Conservation (phyloP, 83 land plant genomes). For the Picea mariana region DNA sequence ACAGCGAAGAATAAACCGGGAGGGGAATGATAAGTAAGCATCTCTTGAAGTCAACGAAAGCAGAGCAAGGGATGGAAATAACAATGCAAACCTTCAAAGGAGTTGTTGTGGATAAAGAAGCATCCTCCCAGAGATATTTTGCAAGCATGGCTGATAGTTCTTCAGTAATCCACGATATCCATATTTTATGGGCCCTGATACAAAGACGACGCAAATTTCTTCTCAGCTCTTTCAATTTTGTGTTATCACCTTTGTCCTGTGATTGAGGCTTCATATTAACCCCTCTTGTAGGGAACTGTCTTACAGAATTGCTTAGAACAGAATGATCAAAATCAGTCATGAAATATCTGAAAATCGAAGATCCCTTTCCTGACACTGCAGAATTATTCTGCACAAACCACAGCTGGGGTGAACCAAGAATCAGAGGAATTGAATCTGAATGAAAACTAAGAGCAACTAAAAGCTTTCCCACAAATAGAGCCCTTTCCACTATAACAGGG, state of each 20-base stretch:
- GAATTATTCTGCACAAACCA: slow-evolving; percentile 60
- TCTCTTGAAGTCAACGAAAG: background rate
- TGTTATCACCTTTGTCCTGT: slow-evolving; percentile 43
- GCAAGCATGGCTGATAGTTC: slow-evolving; percentile 60
- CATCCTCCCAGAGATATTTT: slow-evolving; percentile 68
- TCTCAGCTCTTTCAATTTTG: slow-evolving; percentile 64
- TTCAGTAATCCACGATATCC: slow-evolving; percentile 91
- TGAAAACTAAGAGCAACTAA: slow-evolving; percentile 76
- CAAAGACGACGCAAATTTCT: slow-evolving; percentile 52
- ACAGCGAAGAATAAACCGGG: too few relatives aligned
- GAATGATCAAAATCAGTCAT: slow-evolving; percentile 38
- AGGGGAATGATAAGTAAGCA: background rate
- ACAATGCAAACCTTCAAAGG: slow-evolving; percentile 64
- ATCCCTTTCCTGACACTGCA: slow-evolving; percentile 29
- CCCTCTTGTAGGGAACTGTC: slow-evolving; percentile 24
- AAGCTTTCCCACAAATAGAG: slow-evolving; percentile 81
- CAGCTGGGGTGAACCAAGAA: slow-evolving; percentile 76
- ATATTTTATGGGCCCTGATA: slow-evolving; percentile 79
- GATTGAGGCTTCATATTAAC: slow-evolving; percentile 37
- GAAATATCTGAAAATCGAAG: slow-evolving; percentile 32
- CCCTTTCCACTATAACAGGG: slow-evolving; percentile 67
- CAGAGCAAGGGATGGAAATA: background rate
- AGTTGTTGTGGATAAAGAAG: slow-evolving; percentile 59
- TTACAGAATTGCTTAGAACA: slow-evolving; percentile 26
- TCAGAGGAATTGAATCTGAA: slow-evolving; percentile 68